A percentile compares a stretch with the other conserved stretches of the same genome.
Evolutionary conservation across 2,329 filamentous ascomycete genomes (phyloP).

Genomic region (Hypoxylon sp.): DNA sequence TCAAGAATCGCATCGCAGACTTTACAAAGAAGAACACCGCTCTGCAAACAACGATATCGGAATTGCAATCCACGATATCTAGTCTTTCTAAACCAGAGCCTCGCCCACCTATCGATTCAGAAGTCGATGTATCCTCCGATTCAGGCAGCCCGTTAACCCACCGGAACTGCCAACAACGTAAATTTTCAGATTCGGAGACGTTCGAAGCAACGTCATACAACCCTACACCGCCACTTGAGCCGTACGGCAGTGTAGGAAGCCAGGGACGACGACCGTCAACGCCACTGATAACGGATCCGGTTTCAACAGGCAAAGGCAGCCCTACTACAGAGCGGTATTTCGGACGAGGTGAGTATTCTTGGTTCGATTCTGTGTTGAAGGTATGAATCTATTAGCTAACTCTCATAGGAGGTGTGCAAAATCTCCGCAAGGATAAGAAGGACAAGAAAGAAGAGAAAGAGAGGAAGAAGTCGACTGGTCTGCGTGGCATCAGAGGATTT

Average conservation of each 20-base stretch:
- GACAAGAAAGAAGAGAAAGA: slow-evolving; percentile 66
- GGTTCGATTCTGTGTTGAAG: slow-evolving; percentile 61
- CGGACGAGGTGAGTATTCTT: slow-evolving; percentile 60
- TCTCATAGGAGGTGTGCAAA: slow-evolving; percentile 63
- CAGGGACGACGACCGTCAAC: slow-evolving; percentile 57
- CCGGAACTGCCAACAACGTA: slow-evolving; percentile 58
- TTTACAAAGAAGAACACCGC: slow-evolving; percentile 68
- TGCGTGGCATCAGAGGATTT: slow-evolving; percentile 59
- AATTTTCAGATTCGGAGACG: slow-evolving; percentile 62
- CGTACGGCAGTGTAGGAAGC: slow-evolving; percentile 48
- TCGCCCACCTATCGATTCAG: slow-evolving; percentile 47
- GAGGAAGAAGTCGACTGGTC: slow-evolving; percentile 57
- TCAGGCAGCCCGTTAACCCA: slow-evolving; percentile 59
- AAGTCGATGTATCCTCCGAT: slow-evolving; percentile 58
- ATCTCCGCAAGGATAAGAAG: slow-evolving; percentile 62
- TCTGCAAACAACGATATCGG: slow-evolving; percentile 66
- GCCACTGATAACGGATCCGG: slow-evolving; percentile 56
- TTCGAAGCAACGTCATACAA: slow-evolving; percentile 62
- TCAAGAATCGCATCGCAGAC: slow-evolving; percentile 67
- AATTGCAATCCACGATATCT: slow-evolving; percentile 60
- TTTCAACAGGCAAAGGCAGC: slow-evolving; percentile 48
- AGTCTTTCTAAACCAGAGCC: slow-evolving; percentile 42
- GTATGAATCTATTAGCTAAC: slow-evolving; percentile 61
- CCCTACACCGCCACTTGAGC: slow-evolving; percentile 60
- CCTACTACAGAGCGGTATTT: slow-evolving; percentile 62